Conservation (phyloP, 495 filamentous ascomycete species). For the Neurospora africana region DNA sequence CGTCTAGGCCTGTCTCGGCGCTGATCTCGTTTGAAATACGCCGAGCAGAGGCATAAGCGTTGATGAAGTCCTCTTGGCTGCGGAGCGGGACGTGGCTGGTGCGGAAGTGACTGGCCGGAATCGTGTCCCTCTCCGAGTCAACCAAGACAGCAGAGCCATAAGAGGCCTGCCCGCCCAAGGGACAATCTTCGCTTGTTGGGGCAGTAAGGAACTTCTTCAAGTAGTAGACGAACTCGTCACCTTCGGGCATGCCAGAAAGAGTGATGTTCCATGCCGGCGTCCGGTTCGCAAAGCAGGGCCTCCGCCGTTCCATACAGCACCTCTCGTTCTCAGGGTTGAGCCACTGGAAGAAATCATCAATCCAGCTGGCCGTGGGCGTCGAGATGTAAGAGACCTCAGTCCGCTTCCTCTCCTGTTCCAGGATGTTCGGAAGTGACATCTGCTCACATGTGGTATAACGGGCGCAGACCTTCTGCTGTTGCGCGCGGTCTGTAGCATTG, state of each 20-base stretch:
- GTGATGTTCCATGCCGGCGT: conserved; percentile 78
- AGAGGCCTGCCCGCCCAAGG: conserved; percentile 75
- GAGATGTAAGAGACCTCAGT: conserved; percentile 82
- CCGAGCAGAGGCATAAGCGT: conserved; percentile 76
- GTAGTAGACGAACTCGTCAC: conserved; percentile 79
- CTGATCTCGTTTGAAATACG: conserved; percentile 72
- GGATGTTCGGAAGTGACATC: conserved; percentile 71
- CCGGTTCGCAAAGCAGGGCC: conserved; percentile 68
- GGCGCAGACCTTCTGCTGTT: conserved; percentile 83
- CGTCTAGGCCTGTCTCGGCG: conserved; percentile 53
- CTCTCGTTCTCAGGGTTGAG: conserved; percentile 71
- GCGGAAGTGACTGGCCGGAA: conserved; percentile 80
- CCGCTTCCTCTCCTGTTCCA: conserved; percentile 88
- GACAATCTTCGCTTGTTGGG: conserved; percentile 72
- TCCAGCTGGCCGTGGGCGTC: conserved; percentile 89
- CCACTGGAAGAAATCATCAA: conserved; percentile 96
- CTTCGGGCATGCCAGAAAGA: conserved; percentile 83
- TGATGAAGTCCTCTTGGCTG: conserved; percentile 89
- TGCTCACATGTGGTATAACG: conserved; percentile 79
- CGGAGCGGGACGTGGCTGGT: conserved; percentile 76
- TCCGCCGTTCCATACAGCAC: conserved; percentile 59
- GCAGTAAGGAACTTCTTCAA: conserved; percentile 69
- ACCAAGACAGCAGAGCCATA: conserved; percentile 81
- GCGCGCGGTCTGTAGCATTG: conserved; percentile 59
- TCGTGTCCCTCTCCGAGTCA: conserved; percentile 50